These are phyloP conservation scores for Wickerhamiella qilinensis DNA, from an alignment of 805 yeast species.

Conservation along the genomic window DNA sequence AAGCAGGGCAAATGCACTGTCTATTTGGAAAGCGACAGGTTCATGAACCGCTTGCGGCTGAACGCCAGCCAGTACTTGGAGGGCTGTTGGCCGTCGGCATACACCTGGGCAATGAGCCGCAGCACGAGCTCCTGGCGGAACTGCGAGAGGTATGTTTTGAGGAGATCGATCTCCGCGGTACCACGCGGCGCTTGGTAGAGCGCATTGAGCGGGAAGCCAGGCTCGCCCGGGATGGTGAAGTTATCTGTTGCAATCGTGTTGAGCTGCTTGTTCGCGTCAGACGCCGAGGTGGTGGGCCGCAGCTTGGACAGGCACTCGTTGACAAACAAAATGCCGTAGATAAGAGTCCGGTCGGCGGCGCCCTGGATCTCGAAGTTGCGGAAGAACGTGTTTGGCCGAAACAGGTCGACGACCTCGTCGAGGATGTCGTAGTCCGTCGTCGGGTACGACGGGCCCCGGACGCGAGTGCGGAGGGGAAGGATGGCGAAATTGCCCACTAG, in stretches of 20 bases:
- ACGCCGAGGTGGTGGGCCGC: slow-evolving; percentile 27
- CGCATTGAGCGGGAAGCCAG: slow-evolving; percentile 82
- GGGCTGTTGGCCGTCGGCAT: slow-evolving; percentile 38
- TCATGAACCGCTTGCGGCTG: slow-evolving; percentile 90
- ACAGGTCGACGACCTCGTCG: slow-evolving; percentile 81
- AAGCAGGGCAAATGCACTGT: too few relatives aligned
- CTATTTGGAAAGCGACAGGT: slow-evolving; percentile 44
- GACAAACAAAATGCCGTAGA: slow-evolving; percentile 81
- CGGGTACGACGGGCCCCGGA: slow-evolving; percentile 86
- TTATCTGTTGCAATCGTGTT: slow-evolving; percentile 77
- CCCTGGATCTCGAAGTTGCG: slow-evolving; percentile 95
- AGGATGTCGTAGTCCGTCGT: slow-evolving; percentile 68
- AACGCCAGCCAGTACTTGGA: slow-evolving; percentile 93
- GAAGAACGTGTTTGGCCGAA: slow-evolving; percentile 92
- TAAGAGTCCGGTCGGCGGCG: slow-evolving; percentile 78
- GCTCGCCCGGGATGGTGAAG: slow-evolving; percentile 87
- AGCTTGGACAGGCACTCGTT: slow-evolving; percentile 69
- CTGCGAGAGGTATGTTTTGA: slow-evolving; percentile 72
- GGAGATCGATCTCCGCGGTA: slow-evolving; percentile 59
- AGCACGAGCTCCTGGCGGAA: slow-evolving; percentile 87
- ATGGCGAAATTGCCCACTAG: slow-evolving; percentile 59
- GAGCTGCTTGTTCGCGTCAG: slow-evolving; percentile 31
- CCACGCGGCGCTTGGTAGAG: slow-evolving; percentile 58
- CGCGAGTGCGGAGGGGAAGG: slow-evolving; percentile 70
- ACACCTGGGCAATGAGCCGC: slow-evolving; percentile 57